phyloP scores from a whole-genome alignment of 1,139 yeast genomes.

The Hyphopichia wangnamkhiaoensis region DNA sequence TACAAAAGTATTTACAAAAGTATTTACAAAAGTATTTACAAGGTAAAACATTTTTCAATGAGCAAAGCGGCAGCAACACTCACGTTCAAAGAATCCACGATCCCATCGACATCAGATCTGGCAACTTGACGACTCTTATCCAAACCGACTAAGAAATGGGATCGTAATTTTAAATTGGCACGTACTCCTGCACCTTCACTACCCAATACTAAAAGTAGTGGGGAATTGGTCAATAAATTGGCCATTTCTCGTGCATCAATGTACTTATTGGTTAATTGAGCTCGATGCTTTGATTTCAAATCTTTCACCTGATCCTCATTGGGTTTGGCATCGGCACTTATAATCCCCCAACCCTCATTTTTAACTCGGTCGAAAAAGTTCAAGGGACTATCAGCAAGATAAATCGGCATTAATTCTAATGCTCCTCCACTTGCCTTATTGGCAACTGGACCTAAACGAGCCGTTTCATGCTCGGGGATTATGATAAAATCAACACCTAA shows the following conservation, averaged over 20 bases:
- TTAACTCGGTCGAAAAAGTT: slow-evolving; percentile 59
- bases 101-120: slow-evolving; percentile 30
- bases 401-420: slow-evolving; percentile 68
- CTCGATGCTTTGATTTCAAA: slow-evolving; percentile 21
- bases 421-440: slow-evolving; percentile 90
- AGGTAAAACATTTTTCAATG: slow-evolving; percentile 43
- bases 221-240: slow-evolving; percentile 45
- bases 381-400: slow-evolving; percentile 57
- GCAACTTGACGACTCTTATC: slow-evolving; percentile 20
- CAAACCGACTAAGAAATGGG: slow-evolving; percentile 66
- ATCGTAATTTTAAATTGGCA: slow-evolving; percentile 58
- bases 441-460: slow-evolving; percentile 75
- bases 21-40: neutral
- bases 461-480: slow-evolving; percentile 69
- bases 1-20: no score
- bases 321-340: slow-evolving; percentile 58
- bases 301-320: slow-evolving; percentile 18
- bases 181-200: slow-evolving; percentile 86
- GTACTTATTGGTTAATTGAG: slow-evolving; percentile 28
- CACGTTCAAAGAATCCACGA: slow-evolving; percentile 82
- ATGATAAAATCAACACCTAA: slow-evolving; percentile 83
- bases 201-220: slow-evolving; percentile 75
- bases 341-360: slow-evolving; percentile 67
- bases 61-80: slow-evolving; percentile 84
- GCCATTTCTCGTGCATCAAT: slow-evolving; percentile 46